Base-by-base conservation (phyloP, 192 early-diverging fungal genomes). In the Gorgonomyces haynaldii region DNA sequence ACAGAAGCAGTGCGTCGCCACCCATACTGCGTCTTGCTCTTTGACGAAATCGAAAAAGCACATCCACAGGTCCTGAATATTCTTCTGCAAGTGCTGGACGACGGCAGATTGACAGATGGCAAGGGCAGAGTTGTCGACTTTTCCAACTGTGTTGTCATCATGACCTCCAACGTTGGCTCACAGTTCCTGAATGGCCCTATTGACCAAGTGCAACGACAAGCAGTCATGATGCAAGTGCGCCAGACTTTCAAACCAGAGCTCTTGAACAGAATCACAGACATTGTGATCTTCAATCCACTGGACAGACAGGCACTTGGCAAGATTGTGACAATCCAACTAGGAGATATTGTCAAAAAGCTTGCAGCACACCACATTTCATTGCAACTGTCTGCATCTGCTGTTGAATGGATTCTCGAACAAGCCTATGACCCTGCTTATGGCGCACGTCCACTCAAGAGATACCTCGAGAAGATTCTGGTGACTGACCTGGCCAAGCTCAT, bases 21-120 rank as follows among this genome's bases (percentile, higher is more conserved):
- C 27, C 91, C 93, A 12, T 96, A 96, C 73, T 81, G 76, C 23
- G 89, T 99, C 4, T 69, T 99, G 17, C 77, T 99, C 19, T 87
- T 99, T 56, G 96, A 99, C 65, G 96, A 99, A 66, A 84, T 99
- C 42, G 96, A 99, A 51, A 99, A 99, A 69, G 93, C 93, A 1
- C 91, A 99, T 44, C 58, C 68, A 2, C 65, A 96, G 55, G 91
- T 98, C 1, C 70, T 88, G 42, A 96, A 98, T 58, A 57, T 98
- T 40, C 74, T 98, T 19, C 75, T 98, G 16, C 95, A 98, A 60
- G 75, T 98, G 0, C 72, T 98, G n/a, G 96, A 98, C 59, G 93
- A 98, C 56, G 96, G 90, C 37, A 72, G 86, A 20, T 64, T 98
- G 31, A 98, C 96, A 4, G 93, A 96, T 45, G 89, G 87, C 24